Evolutionary conservation across 1,284 basidiomycete species (phyloP).

Genomic region (Coniferiporia sulphurascens): DNA sequence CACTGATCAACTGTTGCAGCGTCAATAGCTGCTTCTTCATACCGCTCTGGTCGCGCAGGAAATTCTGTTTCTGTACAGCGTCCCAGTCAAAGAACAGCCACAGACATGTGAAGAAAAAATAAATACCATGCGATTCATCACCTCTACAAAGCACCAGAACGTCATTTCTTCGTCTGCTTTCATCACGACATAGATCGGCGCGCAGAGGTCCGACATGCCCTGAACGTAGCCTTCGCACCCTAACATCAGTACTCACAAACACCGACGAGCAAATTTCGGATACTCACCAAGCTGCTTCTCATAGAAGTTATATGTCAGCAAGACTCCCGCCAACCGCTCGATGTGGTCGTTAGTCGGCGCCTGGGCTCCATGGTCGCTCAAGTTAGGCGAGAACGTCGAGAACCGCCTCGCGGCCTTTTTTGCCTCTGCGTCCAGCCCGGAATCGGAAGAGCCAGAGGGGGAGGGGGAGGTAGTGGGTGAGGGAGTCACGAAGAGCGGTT

Average conservation of each 20-base stretch:
- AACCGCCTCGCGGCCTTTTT: conserved; percentile 48
- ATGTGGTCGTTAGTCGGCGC: conserved; percentile 86
- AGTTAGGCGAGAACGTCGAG: conserved; percentile 66
- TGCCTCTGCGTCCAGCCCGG: conserved; percentile 37
- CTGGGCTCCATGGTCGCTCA: conserved; percentile 72
- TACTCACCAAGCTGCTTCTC: conserved; percentile 80
- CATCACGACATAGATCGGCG: conserved; percentile 91
- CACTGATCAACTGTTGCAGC: conserved; percentile 83
- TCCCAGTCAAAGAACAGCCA: background rate
- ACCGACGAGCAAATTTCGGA: conserved; percentile 19
- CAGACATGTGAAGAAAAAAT: background rate
- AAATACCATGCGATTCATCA: conserved; percentile 92
- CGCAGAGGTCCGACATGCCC: conserved; percentile 96
- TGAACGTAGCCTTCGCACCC: conserved; percentile 74
- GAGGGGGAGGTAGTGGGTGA: conserved; percentile 27
- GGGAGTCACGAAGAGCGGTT: conserved; percentile 75
- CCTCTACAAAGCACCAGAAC: conserved; percentile 93
- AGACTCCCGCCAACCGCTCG: conserved; percentile 69
- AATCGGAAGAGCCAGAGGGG: conserved; percentile 28
- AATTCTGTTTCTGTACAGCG: conserved; percentile 76
- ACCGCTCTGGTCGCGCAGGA: conserved; percentile 93
- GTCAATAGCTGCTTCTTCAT: conserved; percentile 93
- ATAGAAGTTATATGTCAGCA: conserved; percentile 92
- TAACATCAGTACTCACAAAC: conserved; percentile 20
- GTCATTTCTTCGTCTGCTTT: conserved; percentile 84